Base-by-base conservation (phyloP, 495 filamentous ascomycete species). In the Penicillium parvum region DNA sequence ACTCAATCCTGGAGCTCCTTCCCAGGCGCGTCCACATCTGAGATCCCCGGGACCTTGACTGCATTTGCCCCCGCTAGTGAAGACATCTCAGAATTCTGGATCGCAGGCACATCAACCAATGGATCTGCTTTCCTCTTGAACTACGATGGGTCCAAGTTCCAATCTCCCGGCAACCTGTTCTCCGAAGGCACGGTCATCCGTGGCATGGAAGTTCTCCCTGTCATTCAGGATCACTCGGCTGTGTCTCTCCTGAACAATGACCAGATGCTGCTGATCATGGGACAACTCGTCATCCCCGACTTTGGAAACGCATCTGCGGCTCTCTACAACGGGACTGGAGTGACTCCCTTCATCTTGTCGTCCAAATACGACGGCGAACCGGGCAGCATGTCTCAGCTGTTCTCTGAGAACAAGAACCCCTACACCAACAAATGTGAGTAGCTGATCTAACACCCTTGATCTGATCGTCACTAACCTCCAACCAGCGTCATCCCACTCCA, bases 231-330 rank as follows among this genome's bases (percentile, higher is more conserved):
- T 17, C 94, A 96, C 60, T 74, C 71, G 21, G 61, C 70, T 28
- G 80, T 74, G n/a, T 55, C 74, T 33, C 63, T 86, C n/a, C 50
- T 97, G 16, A 68, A 78, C 25, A 64, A 74, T 10, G 68, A 81
- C 36, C 76, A 92, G 57, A 72, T 76, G 1, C 78, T 99, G n/a
- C 71, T 99, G 43, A 62, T 96, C 32, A 84, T 88, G 37, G 92
- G 92, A 20, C 76, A 84, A 35, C 77, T 98, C 41, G 71, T 77
- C 37, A 70, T 96, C 22, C 79, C 85, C 0, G 63, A 64, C 35
- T 94, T 88, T 60, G 91, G 91, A 47, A 81, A 80, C 50, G 86
- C 83, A 9, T 95, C 90, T n/a, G 90, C 86, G 1, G 92, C 79
- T 4, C 67, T 96, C 27, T 98, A 81, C 63, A 84, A 97, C 52